Conservation (phyloP, 148 eudicot species). For the Pharnaceum exiguum region DNA sequence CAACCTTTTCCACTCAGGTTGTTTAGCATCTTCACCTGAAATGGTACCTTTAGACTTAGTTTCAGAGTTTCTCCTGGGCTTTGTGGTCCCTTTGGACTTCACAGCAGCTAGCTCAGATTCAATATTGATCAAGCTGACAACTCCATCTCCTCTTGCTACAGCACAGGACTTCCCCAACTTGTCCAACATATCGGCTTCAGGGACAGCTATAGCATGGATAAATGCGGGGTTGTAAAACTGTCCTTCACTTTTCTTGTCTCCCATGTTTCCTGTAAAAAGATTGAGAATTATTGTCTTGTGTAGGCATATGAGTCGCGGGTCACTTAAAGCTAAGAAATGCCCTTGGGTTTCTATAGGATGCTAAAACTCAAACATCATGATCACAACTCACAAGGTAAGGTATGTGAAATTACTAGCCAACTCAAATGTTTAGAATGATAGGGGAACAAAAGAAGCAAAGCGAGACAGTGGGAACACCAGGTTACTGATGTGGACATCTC, state of each 20-base stretch:
- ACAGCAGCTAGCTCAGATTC: conserved; percentile 57
- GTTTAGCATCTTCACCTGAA: conserved; percentile 29
- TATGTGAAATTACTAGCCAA: too few relatives aligned
- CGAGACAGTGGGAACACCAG: background rate
- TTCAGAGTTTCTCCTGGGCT: conserved; percentile 28
- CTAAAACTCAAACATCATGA: too few relatives aligned
- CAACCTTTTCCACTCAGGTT: conserved; percentile 41
- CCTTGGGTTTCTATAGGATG: too few relatives aligned
- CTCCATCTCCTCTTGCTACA: conserved; percentile 94
- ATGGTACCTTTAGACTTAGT: conserved; percentile 29
- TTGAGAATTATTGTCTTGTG: background rate
- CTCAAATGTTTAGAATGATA: too few relatives aligned
- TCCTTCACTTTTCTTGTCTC: conserved; percentile 30
- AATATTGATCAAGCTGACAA: conserved; percentile 64
- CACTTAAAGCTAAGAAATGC: too few relatives aligned
- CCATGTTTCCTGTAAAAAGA: conserved; percentile 32
- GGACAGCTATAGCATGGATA: conserved; percentile 85
- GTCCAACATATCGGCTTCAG: conserved; percentile 74
- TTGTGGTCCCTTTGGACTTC: conserved; percentile 40
- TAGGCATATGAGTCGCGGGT: conserved; percentile 5
- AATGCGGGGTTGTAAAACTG: conserved; percentile 84
- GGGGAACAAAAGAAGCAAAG: background rate
- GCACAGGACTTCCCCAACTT: conserved; percentile 72
- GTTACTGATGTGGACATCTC: too few relatives aligned
- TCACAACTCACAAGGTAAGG: too few relatives aligned